Evolutionary conservation across 2,329 filamentous ascomycete genomes (phyloP), one percentile per base, ranked within the genome.

Genomic region (Apiospora aurea): DNA sequence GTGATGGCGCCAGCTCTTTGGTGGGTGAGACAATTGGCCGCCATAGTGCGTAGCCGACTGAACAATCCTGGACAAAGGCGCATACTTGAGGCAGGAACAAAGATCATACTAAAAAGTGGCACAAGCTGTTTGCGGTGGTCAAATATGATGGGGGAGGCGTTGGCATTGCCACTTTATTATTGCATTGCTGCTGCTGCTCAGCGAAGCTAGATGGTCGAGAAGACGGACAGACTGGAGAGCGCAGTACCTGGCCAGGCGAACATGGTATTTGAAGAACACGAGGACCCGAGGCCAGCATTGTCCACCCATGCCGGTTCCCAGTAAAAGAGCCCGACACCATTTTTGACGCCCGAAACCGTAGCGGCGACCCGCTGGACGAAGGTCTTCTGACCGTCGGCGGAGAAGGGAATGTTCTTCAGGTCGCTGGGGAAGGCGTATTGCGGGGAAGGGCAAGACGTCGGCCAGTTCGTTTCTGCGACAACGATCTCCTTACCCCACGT

Each of bases 221-320:
- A 90, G 1, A 88, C 88, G 46, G 83, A 81, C 76, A 92, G 78
- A 78, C 90, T 92, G 16, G 84, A 86, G 75, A 89, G 83, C 5
- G 86, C 89, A 70, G 84, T 85, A 3, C 89, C 87, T 2, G 84
- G 83, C 74, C 83, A 85, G 72, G 85, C 82, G 70, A 93, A 90
- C 85, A 93, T 85, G 64, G 90, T 83, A 80, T 91, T 92, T 75
- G 89, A 89, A 24, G 84, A 82, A 77, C 91, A 93, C 57, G 89
- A 91, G 24, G 90, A 92, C 1, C 91, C 91, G 69, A 93, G 80
- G 0, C 81, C 87, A 14, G 87, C 86, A 80, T 93, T 94, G 57
- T 89, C 84, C 74, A 93, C 84, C 91, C 91, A 94, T 0, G 88
- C 90, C 0, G 91, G 91, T 79, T 94, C 92, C 92, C 92, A 94